phyloP scores from a whole-genome alignment of 139 green algal genomes.

The Chlamydomonas applanata region DNA sequence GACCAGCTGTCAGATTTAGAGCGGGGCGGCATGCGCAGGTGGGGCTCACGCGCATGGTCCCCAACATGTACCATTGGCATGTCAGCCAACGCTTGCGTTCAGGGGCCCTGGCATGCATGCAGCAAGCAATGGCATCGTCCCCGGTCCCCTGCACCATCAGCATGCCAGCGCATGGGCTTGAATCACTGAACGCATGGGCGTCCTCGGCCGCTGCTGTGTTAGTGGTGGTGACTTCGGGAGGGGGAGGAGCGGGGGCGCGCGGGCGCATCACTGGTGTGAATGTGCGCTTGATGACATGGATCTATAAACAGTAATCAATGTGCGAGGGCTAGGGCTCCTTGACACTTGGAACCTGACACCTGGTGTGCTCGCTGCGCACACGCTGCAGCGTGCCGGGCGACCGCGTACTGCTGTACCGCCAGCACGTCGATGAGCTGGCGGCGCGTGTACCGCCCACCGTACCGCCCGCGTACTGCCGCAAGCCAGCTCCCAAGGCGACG shows the following conservation, averaged over 20 bases:
- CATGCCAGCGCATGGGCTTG: not conserved
- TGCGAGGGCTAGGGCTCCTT: too few relatives aligned
- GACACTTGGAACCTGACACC: too few relatives aligned
- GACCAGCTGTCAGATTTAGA: conserved; percentile 42
- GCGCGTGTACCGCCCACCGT: conserved; percentile 14
- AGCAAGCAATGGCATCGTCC: too few relatives aligned
- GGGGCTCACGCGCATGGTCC: too few relatives aligned
- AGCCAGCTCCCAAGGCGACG: not conserved
- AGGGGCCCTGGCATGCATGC: not conserved
- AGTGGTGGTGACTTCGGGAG: too few relatives aligned
- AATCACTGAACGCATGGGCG: not conserved
- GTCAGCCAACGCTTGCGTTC: not conserved
- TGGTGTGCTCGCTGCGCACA: too few relatives aligned
- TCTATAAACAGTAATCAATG: too few relatives aligned
- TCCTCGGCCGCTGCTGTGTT: too few relatives aligned
- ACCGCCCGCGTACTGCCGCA: conserved; percentile 25
- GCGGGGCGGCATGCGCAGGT: not conserved
- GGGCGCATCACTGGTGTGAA: too few relatives aligned
- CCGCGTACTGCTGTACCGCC: conserved; percentile 21
- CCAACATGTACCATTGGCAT: not conserved
- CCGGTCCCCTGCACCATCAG: not conserved
- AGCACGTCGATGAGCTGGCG: conserved; percentile 18
- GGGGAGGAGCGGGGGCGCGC: too few relatives aligned
- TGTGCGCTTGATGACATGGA: too few relatives aligned
- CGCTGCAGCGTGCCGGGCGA: not conserved